phyloP scores from a whole-genome alignment of 2,329 filamentous ascomycete species.

The Tolypocladium endophyticum region DNA sequence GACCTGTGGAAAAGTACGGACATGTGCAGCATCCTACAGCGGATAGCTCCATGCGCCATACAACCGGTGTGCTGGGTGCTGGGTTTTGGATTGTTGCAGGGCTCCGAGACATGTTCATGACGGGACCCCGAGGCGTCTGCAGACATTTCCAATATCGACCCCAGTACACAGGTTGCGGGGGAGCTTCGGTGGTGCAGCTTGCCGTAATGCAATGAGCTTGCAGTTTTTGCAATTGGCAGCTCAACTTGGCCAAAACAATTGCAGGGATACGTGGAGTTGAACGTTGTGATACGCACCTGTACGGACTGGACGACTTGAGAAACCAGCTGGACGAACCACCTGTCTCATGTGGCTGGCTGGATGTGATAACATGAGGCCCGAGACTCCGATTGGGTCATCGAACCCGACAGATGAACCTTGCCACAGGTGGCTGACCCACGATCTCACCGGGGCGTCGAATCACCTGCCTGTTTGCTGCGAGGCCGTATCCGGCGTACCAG shows the following conservation, averaged over 20 bases:
- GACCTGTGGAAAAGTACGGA: neutral
- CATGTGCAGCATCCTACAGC: neutral
- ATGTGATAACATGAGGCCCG: neutral
- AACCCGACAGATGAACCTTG: neutral
- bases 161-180: neutral
- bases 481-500: neutral
- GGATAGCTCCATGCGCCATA: neutral
- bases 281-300: neutral
- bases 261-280: neutral
- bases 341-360: neutral
- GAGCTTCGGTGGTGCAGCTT: too few relatives aligned
- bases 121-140: neutral
- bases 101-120: neutral
- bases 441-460: neutral
- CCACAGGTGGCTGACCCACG: neutral
- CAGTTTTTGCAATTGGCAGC: neutral
- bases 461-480: neutral
- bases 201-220: neutral
- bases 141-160: neutral
- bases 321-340: neutral
- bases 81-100: neutral
- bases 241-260: neutral
- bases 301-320: neutral
- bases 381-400: neutral
- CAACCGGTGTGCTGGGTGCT: neutral